A percentile compares a stretch with the other conserved stretches of the same genome.
Evolutionary conservation across 805 yeast species (phyloP).

Genomic region (Candida ulmi): DNA sequence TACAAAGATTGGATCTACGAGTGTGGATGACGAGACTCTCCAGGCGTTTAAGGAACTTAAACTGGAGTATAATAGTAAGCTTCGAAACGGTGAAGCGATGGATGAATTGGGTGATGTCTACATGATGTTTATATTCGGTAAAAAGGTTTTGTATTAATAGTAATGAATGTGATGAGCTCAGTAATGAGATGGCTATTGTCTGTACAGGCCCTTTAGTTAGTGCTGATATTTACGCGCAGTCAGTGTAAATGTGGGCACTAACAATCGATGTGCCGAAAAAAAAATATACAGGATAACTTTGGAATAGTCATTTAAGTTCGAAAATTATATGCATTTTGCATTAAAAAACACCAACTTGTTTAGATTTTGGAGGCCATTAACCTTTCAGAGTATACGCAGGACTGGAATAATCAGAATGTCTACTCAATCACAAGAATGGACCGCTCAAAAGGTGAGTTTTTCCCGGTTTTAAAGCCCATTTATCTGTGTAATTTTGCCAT

Average conservation of each 20-base stretch:
- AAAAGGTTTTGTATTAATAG: conserved; percentile 4
- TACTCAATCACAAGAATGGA: conserved; percentile 25
- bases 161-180: neutral
- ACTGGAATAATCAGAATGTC: conserved; percentile 17
- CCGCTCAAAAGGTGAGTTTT: conserved; percentile 22
- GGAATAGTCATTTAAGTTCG: neutral
- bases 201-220: neutral
- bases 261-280: neutral
- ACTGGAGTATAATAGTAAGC: conserved; percentile 15
- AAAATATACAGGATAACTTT: conserved; percentile 2
- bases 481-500: neutral
- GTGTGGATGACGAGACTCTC: conserved; percentile 11
- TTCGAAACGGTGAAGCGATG: conserved; percentile 12
- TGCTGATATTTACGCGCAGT: conserved; percentile 1
- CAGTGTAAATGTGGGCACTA: conserved; percentile 12
- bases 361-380: conserved; percentile 4
- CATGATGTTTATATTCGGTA: conserved; percentile 18
- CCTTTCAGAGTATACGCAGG: conserved; percentile 5
- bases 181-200: neutral
- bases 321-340: conserved; percentile 12
- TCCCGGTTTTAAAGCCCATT: neutral
- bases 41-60: conserved; percentile 13
- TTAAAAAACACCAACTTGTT: conserved; percentile 9
- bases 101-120: conserved; percentile 21
- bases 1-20: conserved; percentile 11